Percentiles rank a stretch among this genome's conserved stretches.
These are phyloP conservation scores for Boletus edulis DNA, from an alignment of 768 basidiomycete species.

Conservation along the genomic window DNA sequence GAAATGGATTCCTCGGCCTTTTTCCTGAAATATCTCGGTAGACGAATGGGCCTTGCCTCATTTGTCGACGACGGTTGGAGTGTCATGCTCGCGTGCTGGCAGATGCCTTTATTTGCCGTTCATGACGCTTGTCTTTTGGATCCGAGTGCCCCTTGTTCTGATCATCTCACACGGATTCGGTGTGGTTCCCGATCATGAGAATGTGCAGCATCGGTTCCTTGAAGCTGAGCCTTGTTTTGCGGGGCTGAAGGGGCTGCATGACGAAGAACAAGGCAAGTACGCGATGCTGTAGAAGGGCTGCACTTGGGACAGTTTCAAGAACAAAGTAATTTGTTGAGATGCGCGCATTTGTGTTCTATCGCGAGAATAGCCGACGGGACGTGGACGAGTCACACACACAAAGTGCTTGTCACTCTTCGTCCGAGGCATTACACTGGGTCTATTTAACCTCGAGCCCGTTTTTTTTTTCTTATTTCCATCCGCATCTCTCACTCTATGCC, in stretches of 20 bases:
- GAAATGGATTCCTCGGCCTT: slow-evolving; percentile 21
- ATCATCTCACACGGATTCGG: slow-evolving; percentile 16
- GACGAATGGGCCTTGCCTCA: neutral
- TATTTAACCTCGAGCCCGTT: neutral
- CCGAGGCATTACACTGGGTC: too few relatives aligned
- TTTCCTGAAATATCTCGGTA: slow-evolving; percentile 2
- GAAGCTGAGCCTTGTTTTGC: slow-evolving; percentile 3
- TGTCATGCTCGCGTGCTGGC: slow-evolving; percentile 4
- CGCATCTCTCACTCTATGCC: slow-evolving; percentile 31
- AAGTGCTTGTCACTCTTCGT: too few relatives aligned
- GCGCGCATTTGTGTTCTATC: too few relatives aligned
- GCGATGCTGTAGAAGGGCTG: slow-evolving; percentile 7
- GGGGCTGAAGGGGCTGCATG: neutral
- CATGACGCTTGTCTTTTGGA: neutral
- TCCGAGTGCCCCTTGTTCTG: neutral
- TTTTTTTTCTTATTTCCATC: neutral
- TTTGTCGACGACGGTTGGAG: neutral
- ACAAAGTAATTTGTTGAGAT: too few relatives aligned
- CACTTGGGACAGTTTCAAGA: neutral
- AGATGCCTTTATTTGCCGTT: neutral
- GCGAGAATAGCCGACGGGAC: slow-evolving; percentile 25
- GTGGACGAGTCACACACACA: neutral
- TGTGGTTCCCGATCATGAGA: slow-evolving; percentile 15
- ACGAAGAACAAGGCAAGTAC: neutral
- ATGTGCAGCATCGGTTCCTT: neutral